These are phyloP conservation scores for Fusarium tanahbumbuense DNA, from an alignment of 2,329 filamentous ascomycete genomes.

Conservation along the genomic window DNA sequence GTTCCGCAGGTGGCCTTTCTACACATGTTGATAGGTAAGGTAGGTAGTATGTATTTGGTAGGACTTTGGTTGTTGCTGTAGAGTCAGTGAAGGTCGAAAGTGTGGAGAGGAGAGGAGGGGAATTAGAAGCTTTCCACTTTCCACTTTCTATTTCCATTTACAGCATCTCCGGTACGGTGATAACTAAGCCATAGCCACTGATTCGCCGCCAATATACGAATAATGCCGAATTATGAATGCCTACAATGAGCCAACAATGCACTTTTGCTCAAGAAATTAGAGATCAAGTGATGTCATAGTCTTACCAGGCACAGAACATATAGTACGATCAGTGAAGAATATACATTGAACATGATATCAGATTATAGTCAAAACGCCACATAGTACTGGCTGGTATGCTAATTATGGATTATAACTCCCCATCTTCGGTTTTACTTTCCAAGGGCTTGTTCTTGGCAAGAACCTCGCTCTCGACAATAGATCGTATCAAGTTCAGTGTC, in stretches of 20 bases:
- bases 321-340: background rate
- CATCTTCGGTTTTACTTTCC: background rate
- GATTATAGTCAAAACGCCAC: background rate
- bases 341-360: background rate
- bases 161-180: constrained; percentile 25
- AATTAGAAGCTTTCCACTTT: constrained; percentile 9
- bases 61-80: background rate
- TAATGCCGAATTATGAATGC: background rate
- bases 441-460: constrained; percentile 30
- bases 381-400: background rate
- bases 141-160: constrained; percentile 6
- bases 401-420: constrained; percentile 1
- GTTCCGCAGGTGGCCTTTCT: constrained; percentile 70
- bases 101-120: constrained; percentile 15
- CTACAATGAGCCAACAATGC: background rate
- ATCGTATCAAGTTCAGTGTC: constrained; percentile 65
- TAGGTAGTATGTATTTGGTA: too few relatives aligned
- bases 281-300: constrained; percentile 18
- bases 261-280: background rate
- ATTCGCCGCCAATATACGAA: constrained; percentile 20
- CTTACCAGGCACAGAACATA: background rate
- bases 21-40: constrained; percentile 64
- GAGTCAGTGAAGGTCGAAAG: constrained; percentile 3
- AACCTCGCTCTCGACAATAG: constrained; percentile 65
- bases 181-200: constrained; percentile 23